A percentile compares a stretch with the other conserved stretches of the same genome.
These are phyloP conservation scores for Stellera chamaejasme DNA, from an alignment of 345 rosid genomes.

Conservation along the genomic window DNA sequence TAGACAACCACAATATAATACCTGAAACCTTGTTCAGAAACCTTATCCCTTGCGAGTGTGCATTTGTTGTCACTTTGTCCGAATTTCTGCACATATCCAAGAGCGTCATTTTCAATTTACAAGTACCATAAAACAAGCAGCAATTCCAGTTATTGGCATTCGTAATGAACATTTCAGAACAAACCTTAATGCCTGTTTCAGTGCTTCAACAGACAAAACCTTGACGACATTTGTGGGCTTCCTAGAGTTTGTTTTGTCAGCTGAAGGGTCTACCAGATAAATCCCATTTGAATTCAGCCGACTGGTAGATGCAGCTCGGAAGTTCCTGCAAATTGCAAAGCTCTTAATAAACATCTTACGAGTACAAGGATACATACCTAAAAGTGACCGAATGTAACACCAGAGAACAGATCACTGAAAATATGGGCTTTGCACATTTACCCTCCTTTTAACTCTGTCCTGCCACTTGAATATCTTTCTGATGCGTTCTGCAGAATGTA, in stretches of 20 bases:
- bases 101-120: constrained; percentile 3
- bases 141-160: constrained; percentile 9
- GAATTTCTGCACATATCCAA: constrained; percentile 48
- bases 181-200: constrained; percentile 72
- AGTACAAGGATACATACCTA: too few species aligned
- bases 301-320: constrained; percentile 51
- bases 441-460: constrained; percentile 91
- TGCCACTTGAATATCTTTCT: constrained; percentile 40
- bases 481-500: constrained; percentile 52
- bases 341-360: not conserved
- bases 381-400: not conserved
- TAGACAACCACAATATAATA: constrained; percentile 11
- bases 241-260: constrained; percentile 31
- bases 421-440: constrained; percentile 27
- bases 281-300: constrained; percentile 49
- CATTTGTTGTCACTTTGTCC: constrained; percentile 77
- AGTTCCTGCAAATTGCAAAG: constrained; percentile 37
- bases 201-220: constrained; percentile 71
- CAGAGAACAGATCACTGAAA: constrained; percentile 2
- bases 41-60: constrained; percentile 84
- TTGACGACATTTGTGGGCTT: constrained; percentile 45
- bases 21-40: constrained; percentile 82
- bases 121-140: not conserved
- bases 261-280: constrained; percentile 54
- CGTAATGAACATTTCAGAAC: constrained; percentile 1